These are phyloP conservation scores for Aspergillus flavus DNA, from an alignment of 2,329 filamentous ascomycete genomes.

Conservation along the genomic window DNA sequence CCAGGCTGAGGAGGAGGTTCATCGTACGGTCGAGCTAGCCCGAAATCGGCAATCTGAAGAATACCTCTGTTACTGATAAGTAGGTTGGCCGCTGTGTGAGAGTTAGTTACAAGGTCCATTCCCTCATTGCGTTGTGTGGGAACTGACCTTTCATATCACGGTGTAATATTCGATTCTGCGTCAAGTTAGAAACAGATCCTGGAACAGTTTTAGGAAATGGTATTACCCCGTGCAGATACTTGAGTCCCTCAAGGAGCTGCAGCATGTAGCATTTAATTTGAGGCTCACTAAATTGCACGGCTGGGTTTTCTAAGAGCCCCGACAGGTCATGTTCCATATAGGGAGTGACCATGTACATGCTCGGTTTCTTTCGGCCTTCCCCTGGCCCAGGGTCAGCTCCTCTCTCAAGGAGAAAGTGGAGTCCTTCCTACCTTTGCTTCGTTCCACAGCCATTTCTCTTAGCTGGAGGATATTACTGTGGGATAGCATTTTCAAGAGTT, in stretches of 20 bases:
- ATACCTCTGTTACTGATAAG: slow-evolving; percentile 93
- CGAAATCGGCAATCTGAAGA: slow-evolving; percentile 96
- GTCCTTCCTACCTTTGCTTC: slow-evolving; percentile 57
- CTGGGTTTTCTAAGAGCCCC: slow-evolving; percentile 91
- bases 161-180: slow-evolving; percentile 76
- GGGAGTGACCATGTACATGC: slow-evolving; percentile 98
- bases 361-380: slow-evolving; percentile 74
- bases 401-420: background rate
- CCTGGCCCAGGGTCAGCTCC: slow-evolving; percentile 47
- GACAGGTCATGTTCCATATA: slow-evolving; percentile 99
- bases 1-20: slow-evolving; percentile 77
- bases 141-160: slow-evolving; percentile 82
- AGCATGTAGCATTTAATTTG: slow-evolving; percentile 99
- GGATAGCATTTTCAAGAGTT: slow-evolving; percentile 91
- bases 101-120: background rate
- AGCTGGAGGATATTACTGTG: slow-evolving; percentile 85
- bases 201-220: background rate
- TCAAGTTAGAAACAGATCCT: slow-evolving; percentile 17
- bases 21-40: slow-evolving; percentile 89
- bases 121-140: background rate
- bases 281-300: slow-evolving; percentile 79
- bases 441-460: slow-evolving; percentile 95
- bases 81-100: slow-evolving; percentile 74
- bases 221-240: slow-evolving; percentile 78
- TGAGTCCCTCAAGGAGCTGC: slow-evolving; percentile 85